phyloP scores from a whole-genome alignment of 2,329 filamentous ascomycete genomes.

The Ceratocystis huliohia region DNA sequence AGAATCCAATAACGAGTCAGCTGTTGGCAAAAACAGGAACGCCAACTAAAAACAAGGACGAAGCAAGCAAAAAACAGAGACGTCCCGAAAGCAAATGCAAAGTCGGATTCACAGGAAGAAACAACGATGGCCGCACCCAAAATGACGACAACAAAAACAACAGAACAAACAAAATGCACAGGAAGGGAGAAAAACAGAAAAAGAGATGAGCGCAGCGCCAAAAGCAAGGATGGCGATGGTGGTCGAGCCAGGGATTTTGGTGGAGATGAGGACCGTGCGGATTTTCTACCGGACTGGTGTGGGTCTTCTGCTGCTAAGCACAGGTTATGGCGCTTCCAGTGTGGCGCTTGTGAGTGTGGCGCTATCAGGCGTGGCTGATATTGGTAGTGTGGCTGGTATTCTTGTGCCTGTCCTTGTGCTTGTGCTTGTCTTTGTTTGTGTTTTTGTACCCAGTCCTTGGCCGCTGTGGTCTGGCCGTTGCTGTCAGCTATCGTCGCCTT shows the following conservation, averaged over 20 bases:
- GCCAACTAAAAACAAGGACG: not conserved
- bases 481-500: not conserved
- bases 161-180: not conserved
- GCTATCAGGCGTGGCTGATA: not conserved
- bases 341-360: not conserved
- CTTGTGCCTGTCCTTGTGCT: not conserved
- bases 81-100: not conserved
- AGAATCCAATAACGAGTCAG: conserved; percentile 3
- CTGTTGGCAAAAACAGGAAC: not conserved
- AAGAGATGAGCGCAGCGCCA: not conserved
- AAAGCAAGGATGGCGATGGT: conserved; percentile 1
- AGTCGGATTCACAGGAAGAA: not conserved
- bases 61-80: not conserved
- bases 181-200: not conserved
- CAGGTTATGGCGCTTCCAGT: not conserved
- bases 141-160: conserved; percentile 21
- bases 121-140: conserved; percentile 19
- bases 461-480: not conserved
- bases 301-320: not conserved
- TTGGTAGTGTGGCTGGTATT: too few species aligned
- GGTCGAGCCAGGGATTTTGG: not conserved
- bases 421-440: not conserved
- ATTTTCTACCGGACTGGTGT: not conserved
- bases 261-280: conserved; percentile 12
- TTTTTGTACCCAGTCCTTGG: not conserved